Evolutionary conservation across 768 basidiomycete genomes (phyloP).

Genomic region (Boletales sp.): DNA sequence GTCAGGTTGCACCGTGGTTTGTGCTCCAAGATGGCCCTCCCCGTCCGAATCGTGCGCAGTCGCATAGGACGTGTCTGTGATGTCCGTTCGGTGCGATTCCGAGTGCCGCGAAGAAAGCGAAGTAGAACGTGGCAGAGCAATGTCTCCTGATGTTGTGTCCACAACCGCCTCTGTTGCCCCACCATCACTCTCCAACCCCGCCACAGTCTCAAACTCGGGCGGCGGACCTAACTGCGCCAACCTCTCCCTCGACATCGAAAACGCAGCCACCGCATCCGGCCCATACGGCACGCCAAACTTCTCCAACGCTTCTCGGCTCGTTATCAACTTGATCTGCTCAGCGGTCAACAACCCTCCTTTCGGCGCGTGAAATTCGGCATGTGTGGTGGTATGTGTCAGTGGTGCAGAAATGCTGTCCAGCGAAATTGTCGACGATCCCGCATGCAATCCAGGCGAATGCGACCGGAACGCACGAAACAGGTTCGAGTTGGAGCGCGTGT

Average conservation of each 20-base stretch:
- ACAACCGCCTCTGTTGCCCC: background rate
- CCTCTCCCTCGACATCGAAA: slow-evolving; percentile 43
- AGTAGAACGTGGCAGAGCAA: too few relatives aligned
- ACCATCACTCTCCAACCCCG: background rate
- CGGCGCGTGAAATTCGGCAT: slow-evolving; percentile 67
- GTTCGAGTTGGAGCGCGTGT: slow-evolving; percentile 34
- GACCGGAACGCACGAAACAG: slow-evolving; percentile 38
- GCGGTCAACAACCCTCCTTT: slow-evolving; percentile 41
- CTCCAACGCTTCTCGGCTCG: slow-evolving; percentile 60
- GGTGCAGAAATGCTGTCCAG: slow-evolving; percentile 74
- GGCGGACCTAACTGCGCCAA: slow-evolving; percentile 39
- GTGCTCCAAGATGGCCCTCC: background rate
- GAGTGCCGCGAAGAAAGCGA: too few relatives aligned
- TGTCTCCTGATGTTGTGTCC: background rate
- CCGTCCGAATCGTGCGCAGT: slow-evolving; percentile 5
- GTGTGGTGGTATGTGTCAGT: slow-evolving; percentile 66
- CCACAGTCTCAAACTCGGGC: slow-evolving; percentile 46
- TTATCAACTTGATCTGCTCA: slow-evolving; percentile 63
- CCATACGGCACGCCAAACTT: slow-evolving; percentile 78
- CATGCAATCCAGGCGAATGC: slow-evolving; percentile 34
- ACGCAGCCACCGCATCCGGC: slow-evolving; percentile 60
- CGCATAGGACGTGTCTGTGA: slow-evolving; percentile 10
- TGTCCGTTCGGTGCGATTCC: background rate
- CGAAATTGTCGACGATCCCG: slow-evolving; percentile 67
- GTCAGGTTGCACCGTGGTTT: too few relatives aligned